Conservation (phyloP, 1,284 basidiomycete species). For the Trametes polyzona region DNA sequence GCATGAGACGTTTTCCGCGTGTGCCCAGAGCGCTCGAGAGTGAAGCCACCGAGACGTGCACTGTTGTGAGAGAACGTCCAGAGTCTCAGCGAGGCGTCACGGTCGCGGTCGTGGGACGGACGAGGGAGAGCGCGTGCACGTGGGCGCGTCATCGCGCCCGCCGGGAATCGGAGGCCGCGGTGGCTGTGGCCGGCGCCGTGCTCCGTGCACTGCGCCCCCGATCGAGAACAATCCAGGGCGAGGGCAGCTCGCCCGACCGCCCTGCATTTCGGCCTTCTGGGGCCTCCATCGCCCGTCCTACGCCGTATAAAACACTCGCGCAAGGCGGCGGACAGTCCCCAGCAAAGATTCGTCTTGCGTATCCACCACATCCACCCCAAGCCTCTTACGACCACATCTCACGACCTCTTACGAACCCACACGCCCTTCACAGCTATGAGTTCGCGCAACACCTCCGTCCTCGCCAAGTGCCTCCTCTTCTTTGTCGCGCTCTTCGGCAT, state of each 20-base stretch:
- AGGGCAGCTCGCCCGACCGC: neutral
- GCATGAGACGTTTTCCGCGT: no score
- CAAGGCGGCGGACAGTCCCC: neutral
- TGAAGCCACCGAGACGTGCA: neutral
- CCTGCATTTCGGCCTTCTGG: neutral
- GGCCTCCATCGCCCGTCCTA: neutral
- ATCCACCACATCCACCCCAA: neutral
- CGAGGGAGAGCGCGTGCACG: neutral
- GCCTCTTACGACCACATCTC: neutral
- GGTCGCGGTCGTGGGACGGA: no score
- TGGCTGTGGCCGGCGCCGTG: neutral
- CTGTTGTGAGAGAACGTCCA: neutral
- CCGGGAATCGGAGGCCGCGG: neutral
- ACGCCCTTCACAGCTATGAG: slow-evolving; percentile 6
- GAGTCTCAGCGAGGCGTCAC: neutral
- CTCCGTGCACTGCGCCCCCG: neutral
- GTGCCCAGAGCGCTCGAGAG: neutral
- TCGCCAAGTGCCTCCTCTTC: slow-evolving; percentile 23
- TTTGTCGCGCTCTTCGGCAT: slow-evolving; percentile 19
- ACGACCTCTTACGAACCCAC: slow-evolving; percentile 9
- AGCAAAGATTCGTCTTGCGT: slow-evolving; percentile 8
- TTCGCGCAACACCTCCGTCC: slow-evolving; percentile 1
- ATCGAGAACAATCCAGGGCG: neutral
- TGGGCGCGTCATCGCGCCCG: neutral
- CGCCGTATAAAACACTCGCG: neutral